A percentile compares a stretch with the other conserved stretches of the same genome.
Conservation (phyloP, 495 filamentous ascomycete genomes). For the Penicillium bialowiezense region DNA sequence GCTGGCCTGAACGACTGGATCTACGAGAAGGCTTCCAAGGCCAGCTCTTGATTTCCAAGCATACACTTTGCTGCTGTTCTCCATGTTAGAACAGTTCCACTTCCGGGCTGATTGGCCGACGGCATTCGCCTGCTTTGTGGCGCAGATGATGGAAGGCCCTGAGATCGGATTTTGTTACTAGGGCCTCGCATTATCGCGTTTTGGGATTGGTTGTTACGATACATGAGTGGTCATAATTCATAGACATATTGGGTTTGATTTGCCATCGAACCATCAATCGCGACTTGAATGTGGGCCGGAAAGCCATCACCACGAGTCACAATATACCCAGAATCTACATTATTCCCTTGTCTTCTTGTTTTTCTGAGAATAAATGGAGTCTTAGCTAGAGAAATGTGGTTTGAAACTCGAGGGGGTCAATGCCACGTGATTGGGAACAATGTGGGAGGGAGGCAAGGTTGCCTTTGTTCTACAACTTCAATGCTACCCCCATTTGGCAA, state of each 20-base stretch:
- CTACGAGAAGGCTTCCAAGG: conserved; percentile 67
- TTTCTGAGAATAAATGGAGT: no score
- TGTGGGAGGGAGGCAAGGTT: conserved; percentile 5
- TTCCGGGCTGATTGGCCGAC: conserved; percentile 19
- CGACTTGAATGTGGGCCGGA: conserved; percentile 6
- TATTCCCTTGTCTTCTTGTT: conserved; percentile 2
- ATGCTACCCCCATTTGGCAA: conserved; percentile 27
- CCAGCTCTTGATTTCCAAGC: conserved; percentile 27
- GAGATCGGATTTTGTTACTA: neutral
- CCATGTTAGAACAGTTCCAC: conserved; percentile 11
- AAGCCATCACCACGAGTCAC: conserved; percentile 1
- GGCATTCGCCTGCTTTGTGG: conserved; percentile 14
- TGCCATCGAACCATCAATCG: conserved; percentile 7
- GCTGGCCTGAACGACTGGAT: conserved; percentile 94
- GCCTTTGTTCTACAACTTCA: conserved; percentile 20
- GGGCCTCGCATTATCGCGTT: neutral
- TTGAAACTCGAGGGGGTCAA: neutral
- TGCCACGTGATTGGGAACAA: conserved; percentile 17
- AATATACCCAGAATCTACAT: conserved; percentile 25
- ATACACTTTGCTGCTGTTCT: conserved; percentile 4
- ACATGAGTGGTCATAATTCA: neutral
- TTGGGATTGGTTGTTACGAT: neutral
- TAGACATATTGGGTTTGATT: conserved; percentile 6
- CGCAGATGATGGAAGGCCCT: neutral
- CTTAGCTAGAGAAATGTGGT: no score